phyloP scores from a whole-genome alignment of 768 basidiomycete species.

The Boletus patriciae region DNA sequence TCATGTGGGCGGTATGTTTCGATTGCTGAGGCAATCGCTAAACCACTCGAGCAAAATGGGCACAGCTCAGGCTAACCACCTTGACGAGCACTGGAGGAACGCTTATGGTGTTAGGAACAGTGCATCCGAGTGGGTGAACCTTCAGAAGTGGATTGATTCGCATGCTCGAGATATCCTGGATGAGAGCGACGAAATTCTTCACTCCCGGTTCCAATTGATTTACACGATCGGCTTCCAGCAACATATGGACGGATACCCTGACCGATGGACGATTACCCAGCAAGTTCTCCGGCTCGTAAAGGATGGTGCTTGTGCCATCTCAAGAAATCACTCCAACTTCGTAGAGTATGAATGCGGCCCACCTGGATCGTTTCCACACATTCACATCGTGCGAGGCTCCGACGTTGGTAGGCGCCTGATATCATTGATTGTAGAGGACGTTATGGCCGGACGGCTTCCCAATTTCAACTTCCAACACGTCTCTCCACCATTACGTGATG shows the following conservation, averaged over 20 bases:
- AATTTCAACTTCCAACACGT: conserved; percentile 9
- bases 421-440: background rate
- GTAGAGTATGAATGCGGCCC: background rate
- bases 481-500: background rate
- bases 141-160: conserved; percentile 16
- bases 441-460: conserved; percentile 11
- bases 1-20: background rate
- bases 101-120: too few species aligned
- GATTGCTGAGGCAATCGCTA: background rate
- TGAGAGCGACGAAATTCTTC: conserved; percentile 25
- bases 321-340: background rate
- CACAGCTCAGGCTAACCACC: accelerated
- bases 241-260: conserved; percentile 25
- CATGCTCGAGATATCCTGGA: conserved; percentile 18
- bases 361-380: conserved; percentile 9
- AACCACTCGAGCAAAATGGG: too few species aligned
- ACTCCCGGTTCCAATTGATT: conserved; percentile 14
- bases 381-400: conserved; percentile 1
- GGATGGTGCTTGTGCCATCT: background rate
- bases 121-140: conserved; percentile 11
- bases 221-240: conserved; percentile 28
- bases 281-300: conserved; percentile 24
- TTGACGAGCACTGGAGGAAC: background rate
- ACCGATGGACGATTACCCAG: conserved; percentile 32
- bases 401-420: background rate